Percentiles rank a stretch among this genome's conserved stretches.
These are phyloP conservation scores for Pichia sp. DNA, from an alignment of 1,139 yeast genomes.

Conservation along the genomic window DNA sequence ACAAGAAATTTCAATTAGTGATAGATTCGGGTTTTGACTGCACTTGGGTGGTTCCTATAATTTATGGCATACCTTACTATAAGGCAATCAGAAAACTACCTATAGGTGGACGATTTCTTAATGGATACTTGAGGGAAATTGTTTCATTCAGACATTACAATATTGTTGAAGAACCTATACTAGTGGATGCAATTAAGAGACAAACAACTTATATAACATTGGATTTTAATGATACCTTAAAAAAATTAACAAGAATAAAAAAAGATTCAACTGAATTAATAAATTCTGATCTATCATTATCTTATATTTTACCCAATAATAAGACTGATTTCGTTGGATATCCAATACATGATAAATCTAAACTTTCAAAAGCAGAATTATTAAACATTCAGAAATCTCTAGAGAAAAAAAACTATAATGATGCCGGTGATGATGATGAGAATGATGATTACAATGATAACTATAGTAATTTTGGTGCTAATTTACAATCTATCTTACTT, in stretches of 20 bases:
- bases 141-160: constrained; percentile 90
- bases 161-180: constrained; percentile 81
- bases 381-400: constrained; percentile 6
- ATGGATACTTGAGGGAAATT: constrained; percentile 75
- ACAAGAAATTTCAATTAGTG: constrained; percentile 61
- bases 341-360: constrained; percentile 32
- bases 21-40: constrained; percentile 85
- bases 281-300: constrained; percentile 34
- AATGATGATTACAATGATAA: constrained; percentile 28
- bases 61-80: constrained; percentile 74
- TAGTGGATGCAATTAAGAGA: constrained; percentile 84
- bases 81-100: constrained; percentile 69
- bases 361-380: constrained; percentile 4
- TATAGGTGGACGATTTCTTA: constrained; percentile 79
- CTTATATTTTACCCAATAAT: constrained; percentile 82
- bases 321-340: constrained; percentile 71
- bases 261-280: constrained; percentile 13
- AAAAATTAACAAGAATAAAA: constrained; percentile 30
- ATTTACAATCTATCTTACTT: constrained; percentile 52
- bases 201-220: constrained; percentile 65
- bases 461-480: neutral
- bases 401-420: constrained; percentile 5
- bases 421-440: constrained; percentile 17
- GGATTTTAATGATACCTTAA: constrained; percentile 57
- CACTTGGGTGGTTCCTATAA: constrained; percentile 81